Conservation (phyloP, 371 early-diverging fungal genomes). For the Lichtheimia ramosa region DNA sequence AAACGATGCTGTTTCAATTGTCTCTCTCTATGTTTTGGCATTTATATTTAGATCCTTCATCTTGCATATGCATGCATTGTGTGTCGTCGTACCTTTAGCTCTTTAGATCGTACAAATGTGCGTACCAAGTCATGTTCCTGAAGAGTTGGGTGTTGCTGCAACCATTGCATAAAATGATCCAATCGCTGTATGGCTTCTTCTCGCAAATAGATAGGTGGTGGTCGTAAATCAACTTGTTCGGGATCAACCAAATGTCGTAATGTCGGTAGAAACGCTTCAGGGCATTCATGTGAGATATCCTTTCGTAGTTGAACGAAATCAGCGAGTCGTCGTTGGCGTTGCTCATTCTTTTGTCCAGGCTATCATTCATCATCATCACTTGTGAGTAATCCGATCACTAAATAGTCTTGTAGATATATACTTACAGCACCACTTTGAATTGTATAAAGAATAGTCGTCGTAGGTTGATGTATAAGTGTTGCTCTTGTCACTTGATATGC, state of each 20-base stretch:
- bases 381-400: too few relatives aligned
- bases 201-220: conserved; percentile 40
- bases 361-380: too few relatives aligned
- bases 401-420: too few relatives aligned
- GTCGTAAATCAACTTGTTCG: conserved; percentile 31
- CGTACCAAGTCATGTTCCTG: conserved; percentile 46
- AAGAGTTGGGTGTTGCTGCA: conserved; percentile 46
- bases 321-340: conserved; percentile 29
- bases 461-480: too few relatives aligned
- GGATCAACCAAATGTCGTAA: conserved; percentile 40
- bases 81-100: conserved; percentile 29
- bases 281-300: conserved; percentile 42
- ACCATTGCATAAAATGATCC: conserved; percentile 48
- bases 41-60: background rate
- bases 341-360: too few relatives aligned
- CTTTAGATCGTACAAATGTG: conserved; percentile 48
- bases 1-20: conserved; percentile 30
- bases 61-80: too few relatives aligned
- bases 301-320: conserved; percentile 49
- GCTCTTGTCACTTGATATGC: too few relatives aligned
- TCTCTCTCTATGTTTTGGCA: conserved; percentile 16
- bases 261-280: conserved; percentile 55
- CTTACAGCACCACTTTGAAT: background rate
- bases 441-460: background rate
- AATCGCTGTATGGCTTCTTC: conserved; percentile 31